phyloP scores from a whole-genome alignment of 2,329 filamentous ascomycete genomes.

The Camillea tinctor region DNA sequence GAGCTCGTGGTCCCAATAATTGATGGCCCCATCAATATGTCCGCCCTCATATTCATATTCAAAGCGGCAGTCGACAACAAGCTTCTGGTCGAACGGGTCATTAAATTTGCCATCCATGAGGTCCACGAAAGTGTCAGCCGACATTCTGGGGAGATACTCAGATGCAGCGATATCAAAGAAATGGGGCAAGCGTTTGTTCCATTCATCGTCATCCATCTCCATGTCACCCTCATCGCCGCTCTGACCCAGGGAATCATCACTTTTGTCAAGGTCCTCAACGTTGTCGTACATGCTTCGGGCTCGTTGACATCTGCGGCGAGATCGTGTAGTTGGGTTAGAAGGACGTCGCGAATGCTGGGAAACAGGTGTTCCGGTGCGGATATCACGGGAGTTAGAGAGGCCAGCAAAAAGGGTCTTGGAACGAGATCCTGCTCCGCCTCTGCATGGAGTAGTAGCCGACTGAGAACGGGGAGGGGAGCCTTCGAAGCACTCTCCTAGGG shows the following conservation, averaged over 20 bases:
- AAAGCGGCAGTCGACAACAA: constrained; percentile 94
- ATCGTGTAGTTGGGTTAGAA: constrained; percentile 70
- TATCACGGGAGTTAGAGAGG: constrained; percentile 49
- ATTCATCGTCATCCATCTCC: too few species aligned
- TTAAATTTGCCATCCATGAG: constrained; percentile 83
- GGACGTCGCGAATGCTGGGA: constrained; percentile 68
- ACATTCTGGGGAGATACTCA: constrained; percentile 86
- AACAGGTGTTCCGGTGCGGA: constrained; percentile 74
- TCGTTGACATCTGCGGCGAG: constrained; percentile 84
- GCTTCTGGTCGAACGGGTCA: constrained; percentile 72
- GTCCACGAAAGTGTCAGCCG: constrained; percentile 76
- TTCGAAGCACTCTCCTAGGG: constrained; percentile 76
- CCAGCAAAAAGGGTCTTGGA: constrained; percentile 65
- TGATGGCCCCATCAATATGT: constrained; percentile 89
- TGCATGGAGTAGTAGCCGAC: constrained; percentile 59
- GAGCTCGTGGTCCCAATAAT: constrained; percentile 95
- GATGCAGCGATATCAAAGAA: constrained; percentile 77
- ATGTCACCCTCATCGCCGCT: constrained; percentile 64
- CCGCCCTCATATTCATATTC: constrained; percentile 98
- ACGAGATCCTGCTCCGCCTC: constrained; percentile 57
- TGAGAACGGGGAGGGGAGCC: constrained; percentile 69
- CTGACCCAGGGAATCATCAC: constrained; percentile 54
- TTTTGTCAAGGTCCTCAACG: constrained; percentile 73
- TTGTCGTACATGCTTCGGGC: constrained; percentile 98
- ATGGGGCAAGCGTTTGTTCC: constrained; percentile 80